Conservation (phyloP, 1,284 basidiomycete species). For the Cryptococcus depauperatus region DNA sequence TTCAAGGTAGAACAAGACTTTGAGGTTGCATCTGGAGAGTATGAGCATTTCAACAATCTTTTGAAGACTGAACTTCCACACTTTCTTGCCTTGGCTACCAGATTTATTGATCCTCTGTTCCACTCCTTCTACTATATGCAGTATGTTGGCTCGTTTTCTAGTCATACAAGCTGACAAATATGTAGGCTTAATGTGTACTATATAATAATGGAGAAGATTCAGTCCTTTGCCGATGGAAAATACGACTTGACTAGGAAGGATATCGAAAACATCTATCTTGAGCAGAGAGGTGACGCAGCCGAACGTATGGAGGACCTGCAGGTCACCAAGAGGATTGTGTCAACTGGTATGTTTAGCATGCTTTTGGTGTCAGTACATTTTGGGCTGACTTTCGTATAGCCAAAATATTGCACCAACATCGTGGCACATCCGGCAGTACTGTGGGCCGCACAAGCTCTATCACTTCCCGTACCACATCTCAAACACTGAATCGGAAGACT, state of each 20-base stretch:
- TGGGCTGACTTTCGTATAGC: constrained; percentile 16
- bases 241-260: constrained; percentile 67
- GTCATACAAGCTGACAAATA: constrained; percentile 4
- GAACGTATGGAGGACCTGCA: constrained; percentile 64
- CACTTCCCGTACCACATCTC: constrained; percentile 32
- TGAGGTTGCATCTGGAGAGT: constrained; percentile 87
- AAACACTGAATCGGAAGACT: constrained; percentile 40
- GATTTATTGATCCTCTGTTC: constrained; percentile 93
- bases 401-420: constrained; percentile 34
- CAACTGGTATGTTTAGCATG: constrained; percentile 59
- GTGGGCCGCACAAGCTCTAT: constrained; percentile 44
- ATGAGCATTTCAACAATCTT: constrained; percentile 89
- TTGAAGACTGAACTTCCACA: constrained; percentile 88
- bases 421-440: constrained; percentile 27
- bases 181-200: constrained; percentile 84
- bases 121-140: constrained; percentile 99
- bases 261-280: constrained; percentile 70
- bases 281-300: constrained; percentile 69
- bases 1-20: constrained; percentile 99
- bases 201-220: constrained; percentile 84
- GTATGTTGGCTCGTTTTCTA: constrained; percentile 51
- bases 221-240: constrained; percentile 74
- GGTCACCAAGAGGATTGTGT: constrained; percentile 71
- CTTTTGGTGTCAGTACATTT: neutral
- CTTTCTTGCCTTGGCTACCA: constrained; percentile 77